Percentiles rank a stretch among this genome's conserved stretches.
Evolutionary conservation across 148 eudicot genomes (phyloP).

Genomic region (Rhododendron mucronatum): DNA sequence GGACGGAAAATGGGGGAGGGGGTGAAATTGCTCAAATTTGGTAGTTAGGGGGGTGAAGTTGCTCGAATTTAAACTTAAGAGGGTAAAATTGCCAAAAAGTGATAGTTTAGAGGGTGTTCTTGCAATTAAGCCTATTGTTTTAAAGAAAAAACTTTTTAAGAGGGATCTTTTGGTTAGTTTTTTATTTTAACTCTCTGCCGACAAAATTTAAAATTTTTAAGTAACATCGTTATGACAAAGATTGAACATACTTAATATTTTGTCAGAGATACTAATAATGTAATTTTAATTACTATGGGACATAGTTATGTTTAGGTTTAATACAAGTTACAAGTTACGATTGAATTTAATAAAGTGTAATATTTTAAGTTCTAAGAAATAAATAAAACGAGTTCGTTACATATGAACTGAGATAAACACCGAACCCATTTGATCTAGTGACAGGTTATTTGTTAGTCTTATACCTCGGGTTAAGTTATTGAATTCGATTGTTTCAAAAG

Average conservation of each 20-base stretch:
- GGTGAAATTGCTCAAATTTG: too few relatives aligned
- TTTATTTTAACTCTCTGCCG: not conserved
- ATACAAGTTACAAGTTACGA: not conserved
- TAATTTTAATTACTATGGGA: not conserved
- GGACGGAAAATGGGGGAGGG: too few relatives aligned
- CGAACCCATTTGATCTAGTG: not conserved
- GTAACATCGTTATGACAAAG: not conserved
- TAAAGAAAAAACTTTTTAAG: not conserved
- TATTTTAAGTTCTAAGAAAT: not conserved
- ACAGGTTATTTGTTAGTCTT: not conserved
- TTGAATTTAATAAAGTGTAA: not conserved
- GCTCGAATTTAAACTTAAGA: too few relatives aligned
- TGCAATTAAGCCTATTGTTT: too few relatives aligned
- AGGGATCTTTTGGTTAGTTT: not conserved
- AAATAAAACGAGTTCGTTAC: not conserved
- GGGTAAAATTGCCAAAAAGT: too few relatives aligned
- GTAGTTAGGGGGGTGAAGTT: too few relatives aligned
- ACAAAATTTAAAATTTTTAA: not conserved
- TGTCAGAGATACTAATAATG: not conserved
- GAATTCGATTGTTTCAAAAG: not conserved
- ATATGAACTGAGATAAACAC: not conserved
- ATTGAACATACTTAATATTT: not conserved
- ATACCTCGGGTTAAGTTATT: too few relatives aligned
- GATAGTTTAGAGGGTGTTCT: too few relatives aligned
- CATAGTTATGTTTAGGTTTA: not conserved